Evolutionary conservation across 2,329 filamentous ascomycete species (phyloP), one percentile per base, ranked within the genome.

Genomic region (Paecilomyces fulvus): DNA sequence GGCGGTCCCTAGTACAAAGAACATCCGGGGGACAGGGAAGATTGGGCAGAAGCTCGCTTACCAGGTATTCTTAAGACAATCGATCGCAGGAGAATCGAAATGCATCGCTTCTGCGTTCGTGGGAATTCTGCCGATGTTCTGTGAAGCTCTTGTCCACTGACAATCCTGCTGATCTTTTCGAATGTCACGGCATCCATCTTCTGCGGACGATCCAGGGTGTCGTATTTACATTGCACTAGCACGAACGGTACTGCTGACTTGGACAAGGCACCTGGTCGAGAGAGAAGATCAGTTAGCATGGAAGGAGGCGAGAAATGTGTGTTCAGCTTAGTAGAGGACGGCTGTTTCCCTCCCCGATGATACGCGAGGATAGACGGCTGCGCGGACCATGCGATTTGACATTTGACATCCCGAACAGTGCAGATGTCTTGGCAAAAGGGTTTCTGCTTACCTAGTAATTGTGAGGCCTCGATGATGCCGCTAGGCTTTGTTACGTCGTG

Each of bases 221-320:
- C 92, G 77, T 90, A 95, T 79, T 96, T 96, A 71, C 87, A 92
- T 55, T 90, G 90, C 53, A 95, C 89, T 48, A 96, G 81, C 60
- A 92, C 81, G 54, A 87, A 88, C 8, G 92, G 90, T 43, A 95
- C 75, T 23, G 81, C 80, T 17, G 87, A 85, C 64, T 86, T 87
- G 57, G 84, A 82, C 53, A 95, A 79, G 48, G 87, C 86, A 75
- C 84, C 91, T 95, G 70, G 65, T 30, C 31, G 46, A 53, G 51
- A 37, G 33, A 50, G 51, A 53, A 55, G 46, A 43, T 43, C n/a
- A 5, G 37, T 43, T 17, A 43, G 37, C 14, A 43, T 17, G 14
- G n/a, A 43, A 43, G 1, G 17, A 17, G 1, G 37, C 6, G 12
- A 37, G 37, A 17, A 20, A 17, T 20, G 37, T 20, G 37, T 43